Conservation (phyloP, 1,284 basidiomycete genomes). For the Ustilago crameri region DNA sequence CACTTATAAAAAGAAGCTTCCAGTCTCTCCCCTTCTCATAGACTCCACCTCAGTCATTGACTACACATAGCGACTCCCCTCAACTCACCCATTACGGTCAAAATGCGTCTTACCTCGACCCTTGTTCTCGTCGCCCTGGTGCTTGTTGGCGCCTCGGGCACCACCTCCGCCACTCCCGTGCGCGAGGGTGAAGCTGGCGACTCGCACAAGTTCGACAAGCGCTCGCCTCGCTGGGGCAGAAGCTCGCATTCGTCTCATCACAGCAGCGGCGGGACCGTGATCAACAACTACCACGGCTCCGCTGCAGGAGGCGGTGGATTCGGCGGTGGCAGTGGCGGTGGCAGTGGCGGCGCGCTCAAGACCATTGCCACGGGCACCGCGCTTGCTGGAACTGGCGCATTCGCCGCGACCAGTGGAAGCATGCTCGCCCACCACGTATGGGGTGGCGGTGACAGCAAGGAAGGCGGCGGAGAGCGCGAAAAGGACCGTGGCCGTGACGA, state of each 20-base stretch:
- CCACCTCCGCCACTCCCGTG: not conserved
- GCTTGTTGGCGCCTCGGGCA: not conserved
- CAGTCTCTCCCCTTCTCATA: not conserved
- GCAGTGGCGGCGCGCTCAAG: conserved; percentile 7
- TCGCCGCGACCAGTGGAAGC: conserved; percentile 20
- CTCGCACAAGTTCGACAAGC: conserved; percentile 32
- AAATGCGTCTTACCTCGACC: no score
- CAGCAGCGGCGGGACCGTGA: not conserved
- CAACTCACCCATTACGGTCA: not conserved
- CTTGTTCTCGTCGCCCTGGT: not conserved
- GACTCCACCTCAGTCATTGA: conserved; percentile 4
- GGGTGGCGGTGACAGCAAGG: conserved; percentile 24
- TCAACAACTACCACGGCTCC: conserved; percentile 13
- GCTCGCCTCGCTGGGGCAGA: conserved; percentile 1
- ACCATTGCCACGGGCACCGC: conserved; percentile 8
- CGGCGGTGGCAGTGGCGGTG: conserved; percentile 1
- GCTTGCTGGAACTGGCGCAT: conserved; percentile 13
- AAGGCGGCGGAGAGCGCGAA: conserved; percentile 69
- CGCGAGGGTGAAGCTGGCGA: conserved; percentile 2
- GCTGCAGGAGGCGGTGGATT: not conserved
- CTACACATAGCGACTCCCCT: conserved; percentile 2
- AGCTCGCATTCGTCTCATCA: not conserved
- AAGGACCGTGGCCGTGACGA: not conserved
- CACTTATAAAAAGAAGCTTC: not conserved
- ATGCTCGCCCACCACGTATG: conserved; percentile 21